Evolutionary conservation across 306 rosid genomes (phyloP).

Genomic region (Neltuma alba): DNA sequence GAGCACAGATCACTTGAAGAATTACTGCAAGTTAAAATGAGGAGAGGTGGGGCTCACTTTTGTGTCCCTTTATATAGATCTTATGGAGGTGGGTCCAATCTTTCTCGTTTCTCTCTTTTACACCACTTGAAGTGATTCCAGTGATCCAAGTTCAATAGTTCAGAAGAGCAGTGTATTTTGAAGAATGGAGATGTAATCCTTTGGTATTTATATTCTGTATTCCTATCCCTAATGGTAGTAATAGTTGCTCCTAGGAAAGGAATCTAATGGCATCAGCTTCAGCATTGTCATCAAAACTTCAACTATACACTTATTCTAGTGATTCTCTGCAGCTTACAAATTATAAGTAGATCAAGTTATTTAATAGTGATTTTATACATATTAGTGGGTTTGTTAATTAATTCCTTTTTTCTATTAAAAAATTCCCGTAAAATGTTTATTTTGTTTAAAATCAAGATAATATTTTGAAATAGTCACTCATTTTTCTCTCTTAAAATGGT

Average conservation of each 20-base stretch:
- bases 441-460: not conserved
- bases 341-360: not conserved
- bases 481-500: no score
- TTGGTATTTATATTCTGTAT: not conserved
- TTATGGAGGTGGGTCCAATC: not conserved
- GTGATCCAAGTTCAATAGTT: not conserved
- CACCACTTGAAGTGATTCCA: not conserved
- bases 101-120: not conserved
- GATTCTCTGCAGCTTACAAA: not conserved
- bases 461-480: not conserved
- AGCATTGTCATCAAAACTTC: not conserved
- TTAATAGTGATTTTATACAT: not conserved
- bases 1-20: not conserved
- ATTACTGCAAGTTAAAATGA: not conserved
- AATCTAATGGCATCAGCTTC: not conserved
- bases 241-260: not conserved
- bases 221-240: not conserved
- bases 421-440: not conserved
- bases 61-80: no score
- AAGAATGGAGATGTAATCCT: constrained; percentile 21
- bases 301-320: not conserved
- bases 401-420: not conserved
- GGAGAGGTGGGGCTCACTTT: not conserved
- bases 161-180: constrained; percentile 12
- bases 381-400: not conserved